Evolutionary conservation across 1,284 basidiomycete genomes (phyloP), one percentile per base, ranked within the genome.

Genomic region (Mycosarcoma mackinlayi): DNA sequence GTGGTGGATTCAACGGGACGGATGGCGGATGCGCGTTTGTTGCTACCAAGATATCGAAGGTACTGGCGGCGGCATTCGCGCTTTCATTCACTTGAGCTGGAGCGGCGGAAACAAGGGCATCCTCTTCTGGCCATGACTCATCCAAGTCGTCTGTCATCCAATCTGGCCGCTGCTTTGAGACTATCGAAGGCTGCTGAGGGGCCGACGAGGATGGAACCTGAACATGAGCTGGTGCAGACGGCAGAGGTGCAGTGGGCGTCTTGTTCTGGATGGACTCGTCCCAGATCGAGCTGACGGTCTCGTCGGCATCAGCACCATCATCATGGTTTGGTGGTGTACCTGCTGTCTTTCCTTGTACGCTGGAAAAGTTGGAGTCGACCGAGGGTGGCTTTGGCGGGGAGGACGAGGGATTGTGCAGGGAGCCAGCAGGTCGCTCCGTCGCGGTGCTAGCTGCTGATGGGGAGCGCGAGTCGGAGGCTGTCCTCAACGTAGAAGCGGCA

Each of bases 131-230:
- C 69, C 69, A 72, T 8, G 69, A 67, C 28, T 72, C 69, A 44
- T 72, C 69, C n/a, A 72, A 53, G 27, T 67, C 69, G 18, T 72
- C 69, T 3, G 69, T 72, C 69, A 72, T 72, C 69, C 69, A 72
- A 24, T 63, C 63, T 16, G 69, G 69, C 6, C 40, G 37, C 34
- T 21, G 33, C 10, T 35, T 34, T 23, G 49, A 39, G 16, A 48
- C 27, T 24, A 41, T 18, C 37, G 46, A 23, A 6, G 21, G 16
- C 14, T 30, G 49, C 4, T 18, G 8, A 33, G 48, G 16, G 7
- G 39, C 39, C 10, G 52, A 6, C 21, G 39, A n/a, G 28, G 34
- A 28, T 10, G 48, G 25, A 11, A 41, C 14, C 1, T 34, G n/a
- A 4, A 23, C 40, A 28, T 16, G 21, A 19, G 46, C 38, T 11